Base-by-base conservation (phyloP, 208 protist genomes). In the Crithidia sp. region DNA sequence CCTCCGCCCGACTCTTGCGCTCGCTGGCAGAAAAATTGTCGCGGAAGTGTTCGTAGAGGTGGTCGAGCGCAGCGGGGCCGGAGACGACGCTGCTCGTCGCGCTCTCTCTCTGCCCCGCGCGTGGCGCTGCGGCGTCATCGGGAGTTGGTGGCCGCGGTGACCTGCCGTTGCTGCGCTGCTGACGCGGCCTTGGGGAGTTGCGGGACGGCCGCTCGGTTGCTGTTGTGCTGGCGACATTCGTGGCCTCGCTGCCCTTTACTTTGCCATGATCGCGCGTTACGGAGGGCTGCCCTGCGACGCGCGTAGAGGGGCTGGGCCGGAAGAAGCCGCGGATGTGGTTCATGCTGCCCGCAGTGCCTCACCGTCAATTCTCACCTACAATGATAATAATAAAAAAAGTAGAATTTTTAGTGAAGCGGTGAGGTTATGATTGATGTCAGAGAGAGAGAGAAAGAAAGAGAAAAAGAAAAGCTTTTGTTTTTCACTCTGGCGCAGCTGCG, bases 241-340 rank as follows among this genome's bases (percentile, higher is more conserved):
- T 52, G 14, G 5, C 43, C 28, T 19, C 41, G 41, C 55, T 41
- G 55, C 57, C 40, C 16, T 62, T 13, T 4, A 39, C 41, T 16
- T 55, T 45, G 14, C 45, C 9, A 49, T 37, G 10, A 4, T 28
- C 9, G 7, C 9, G 37, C 16, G 52, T 16, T 4, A 50, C 64
- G 5, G 53, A 44, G 40, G 49, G 8, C 40, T 36, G 49, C 7
- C 43, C 55, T 13, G 49, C 28, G 43, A 50, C 55, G 5, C 43
- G 37, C 17, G 53, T 37, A n/a, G 43, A 39, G 14, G 55, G 19
- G 10, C 12, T 39, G 5, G 68, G 37, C 1, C 68, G 59, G 47
- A 74, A 74, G 16, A 74, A 53, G 4, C 40, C 50, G 17, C 69
- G 58, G 16, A 74, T 67, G 69, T 67, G 60, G 43, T 74, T 56